These are phyloP conservation scores for Trichoderma koningii DNA, from an alignment of 2,329 filamentous ascomycete species.

Conservation along the genomic window DNA sequence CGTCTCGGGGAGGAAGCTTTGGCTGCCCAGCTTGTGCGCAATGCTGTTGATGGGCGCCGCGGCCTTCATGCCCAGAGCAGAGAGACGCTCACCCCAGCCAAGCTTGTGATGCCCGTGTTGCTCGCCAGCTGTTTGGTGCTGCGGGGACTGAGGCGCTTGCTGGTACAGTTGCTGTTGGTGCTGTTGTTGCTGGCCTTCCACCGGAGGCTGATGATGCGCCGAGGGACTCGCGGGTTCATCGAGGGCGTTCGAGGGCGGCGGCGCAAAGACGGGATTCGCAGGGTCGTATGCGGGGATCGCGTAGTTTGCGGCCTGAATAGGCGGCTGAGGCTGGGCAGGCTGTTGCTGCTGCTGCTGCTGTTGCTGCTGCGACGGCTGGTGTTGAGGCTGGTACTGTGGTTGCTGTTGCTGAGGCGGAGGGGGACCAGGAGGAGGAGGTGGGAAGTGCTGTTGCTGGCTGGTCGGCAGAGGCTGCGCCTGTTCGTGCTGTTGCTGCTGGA, in stretches of 20 bases:
- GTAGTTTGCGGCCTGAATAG: slow-evolving; percentile 31
- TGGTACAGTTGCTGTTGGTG: slow-evolving; percentile 10
- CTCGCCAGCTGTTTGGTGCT: background rate
- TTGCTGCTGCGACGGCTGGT: background rate
- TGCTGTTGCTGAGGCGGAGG: background rate
- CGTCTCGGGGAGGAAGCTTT: slow-evolving; percentile 83
- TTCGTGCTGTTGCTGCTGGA: background rate
- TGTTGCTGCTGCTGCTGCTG: slow-evolving; percentile 15
- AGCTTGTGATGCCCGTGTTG: slow-evolving; percentile 27
- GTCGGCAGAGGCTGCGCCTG: background rate
- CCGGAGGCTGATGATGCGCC: background rate
- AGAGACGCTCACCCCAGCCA: slow-evolving; percentile 38
- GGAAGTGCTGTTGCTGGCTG: slow-evolving; percentile 10
- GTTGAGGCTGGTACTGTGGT: slow-evolving; percentile 17
- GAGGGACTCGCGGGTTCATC: slow-evolving; percentile 17
- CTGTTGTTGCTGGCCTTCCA: slow-evolving; percentile 14
- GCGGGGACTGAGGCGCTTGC: slow-evolving; percentile 7
- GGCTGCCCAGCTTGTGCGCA: slow-evolving; percentile 77
- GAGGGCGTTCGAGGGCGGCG: slow-evolving; percentile 31
- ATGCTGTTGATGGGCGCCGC: slow-evolving; percentile 78
- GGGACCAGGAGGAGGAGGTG: background rate
- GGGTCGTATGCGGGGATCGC: slow-evolving; percentile 39
- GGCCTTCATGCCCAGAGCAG: slow-evolving; percentile 45
- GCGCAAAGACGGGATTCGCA: slow-evolving; percentile 37
- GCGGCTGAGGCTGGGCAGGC: slow-evolving; percentile 7